Percentiles rank a stretch among this genome's conserved stretches.
Evolutionary conservation across 2,329 filamentous ascomycete genomes (phyloP).

Genomic region (Amylocarpus encephaloides): DNA sequence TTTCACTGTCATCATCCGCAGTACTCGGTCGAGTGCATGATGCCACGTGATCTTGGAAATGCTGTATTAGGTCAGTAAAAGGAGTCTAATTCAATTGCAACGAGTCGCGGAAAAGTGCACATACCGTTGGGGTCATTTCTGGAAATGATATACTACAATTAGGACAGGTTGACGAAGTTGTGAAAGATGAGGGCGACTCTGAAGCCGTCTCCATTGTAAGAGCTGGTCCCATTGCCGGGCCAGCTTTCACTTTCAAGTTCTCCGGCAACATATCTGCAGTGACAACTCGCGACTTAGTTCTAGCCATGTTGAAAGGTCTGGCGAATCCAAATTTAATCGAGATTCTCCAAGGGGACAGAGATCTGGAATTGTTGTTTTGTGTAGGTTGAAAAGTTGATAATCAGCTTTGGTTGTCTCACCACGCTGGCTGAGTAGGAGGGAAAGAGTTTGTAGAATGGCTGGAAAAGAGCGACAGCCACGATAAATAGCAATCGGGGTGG

Average conservation of each 20-base stretch:
- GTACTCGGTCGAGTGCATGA: conserved; percentile 20
- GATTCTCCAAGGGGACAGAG: background rate
- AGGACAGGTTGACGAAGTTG: conserved; percentile 9
- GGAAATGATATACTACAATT: conserved; percentile 9
- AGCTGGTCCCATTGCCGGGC: conserved; percentile 7
- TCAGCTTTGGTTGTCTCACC: conserved; percentile 9
- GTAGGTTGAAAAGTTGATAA: background rate
- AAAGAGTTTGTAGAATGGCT: conserved; percentile 11
- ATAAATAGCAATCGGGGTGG: background rate
- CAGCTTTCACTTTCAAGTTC: background rate
- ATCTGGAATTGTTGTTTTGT: background rate
- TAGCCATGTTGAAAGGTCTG: conserved; percentile 9
- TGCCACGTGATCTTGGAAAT: conserved; percentile 28
- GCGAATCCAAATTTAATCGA: conserved; percentile 1
- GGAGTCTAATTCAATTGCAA: background rate
- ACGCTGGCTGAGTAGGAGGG: conserved; percentile 1
- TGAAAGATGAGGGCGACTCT: conserved; percentile 3
- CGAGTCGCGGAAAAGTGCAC: background rate
- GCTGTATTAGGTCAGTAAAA: conserved; percentile 23
- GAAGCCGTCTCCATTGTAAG: conserved; percentile 5
- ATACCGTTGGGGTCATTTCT: conserved; percentile 9
- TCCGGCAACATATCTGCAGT: conserved; percentile 4
- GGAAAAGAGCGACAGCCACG: background rate
- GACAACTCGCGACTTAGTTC: conserved; percentile 8
- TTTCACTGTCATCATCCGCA: conserved; percentile 13